Conservation (phyloP, 2,329 filamentous ascomycete species). For the Penicillium aurantiogriseum region DNA sequence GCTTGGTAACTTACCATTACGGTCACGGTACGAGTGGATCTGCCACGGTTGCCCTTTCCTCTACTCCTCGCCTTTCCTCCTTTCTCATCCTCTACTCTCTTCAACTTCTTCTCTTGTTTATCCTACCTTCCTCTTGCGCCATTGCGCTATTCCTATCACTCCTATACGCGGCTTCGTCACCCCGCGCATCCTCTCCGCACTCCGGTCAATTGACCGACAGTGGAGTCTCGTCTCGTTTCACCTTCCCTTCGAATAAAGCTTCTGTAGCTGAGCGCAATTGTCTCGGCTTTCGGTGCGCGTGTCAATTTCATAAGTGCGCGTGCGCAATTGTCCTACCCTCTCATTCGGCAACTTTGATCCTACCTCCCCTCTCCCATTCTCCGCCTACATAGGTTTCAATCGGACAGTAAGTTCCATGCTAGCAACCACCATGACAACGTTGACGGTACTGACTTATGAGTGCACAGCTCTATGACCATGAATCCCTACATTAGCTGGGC, state of each 20-base stretch:
- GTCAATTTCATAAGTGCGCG: not conserved
- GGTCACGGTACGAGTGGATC: constrained; percentile 16
- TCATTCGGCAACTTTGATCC: not conserved
- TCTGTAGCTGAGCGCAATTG: constrained; percentile 2
- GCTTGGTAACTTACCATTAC: constrained; percentile 12
- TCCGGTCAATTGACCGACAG: constrained; percentile 4
- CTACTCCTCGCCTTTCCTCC: constrained; percentile 20
- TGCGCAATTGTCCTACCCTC: constrained; percentile 1
- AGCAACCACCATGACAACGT: not conserved
- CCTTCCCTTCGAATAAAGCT: constrained; percentile 1
- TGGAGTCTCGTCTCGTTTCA: not conserved
- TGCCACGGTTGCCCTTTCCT: constrained; percentile 23
- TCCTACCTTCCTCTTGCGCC: constrained; percentile 4
- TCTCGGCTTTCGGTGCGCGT: not conserved
- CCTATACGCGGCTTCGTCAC: not conserved
- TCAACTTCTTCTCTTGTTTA: constrained; percentile 10
- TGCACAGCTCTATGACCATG: constrained; percentile 35
- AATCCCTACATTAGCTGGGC: constrained; percentile 48
- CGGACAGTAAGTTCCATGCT: constrained; percentile 10
- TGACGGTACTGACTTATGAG: constrained; percentile 11
- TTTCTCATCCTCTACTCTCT: constrained; percentile 17
- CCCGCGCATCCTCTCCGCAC: constrained; percentile 3
- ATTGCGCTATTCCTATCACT: constrained; percentile 8
- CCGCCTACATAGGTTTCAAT: not conserved
- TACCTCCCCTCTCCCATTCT: not conserved